A percentile compares a stretch with the other conserved stretches of the same genome.
These are phyloP conservation scores for cucumber (Cucumis sativus) DNA, from an alignment of 306 rosid species.

Conservation along the genomic window Cucumber_9930_V3 NC_026656.2:3944501-3945000, in stretches of 20 bases:
- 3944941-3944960: not conserved
- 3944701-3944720: not conserved
- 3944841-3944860: conserved; percentile 50
- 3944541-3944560: conserved; percentile 78
- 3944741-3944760: conserved; percentile 51
- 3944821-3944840: conserved; percentile 43
- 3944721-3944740: conserved; percentile 6
- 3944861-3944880: conserved; percentile 52
- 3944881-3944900: conserved; percentile 1
- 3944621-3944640: not conserved
- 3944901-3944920: not conserved
- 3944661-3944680: not conserved
- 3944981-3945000: not conserved
- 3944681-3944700: not conserved
- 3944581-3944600: conserved; percentile 8
- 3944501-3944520: conserved; percentile 60
- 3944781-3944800: conserved; percentile 82
- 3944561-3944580: conserved; percentile 62
- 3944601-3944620: conserved; percentile 2
- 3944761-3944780: conserved; percentile 82
- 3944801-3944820: conserved; percentile 78
- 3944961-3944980: not conserved
- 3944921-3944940: not conserved
- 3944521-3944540: conserved; percentile 74
- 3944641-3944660: not conserved